A percentile compares a stretch with the other conserved stretches of the same genome.
phyloP scores from a whole-genome alignment of 352 stramenopile species.

The Pythium myriotylum region DNA sequence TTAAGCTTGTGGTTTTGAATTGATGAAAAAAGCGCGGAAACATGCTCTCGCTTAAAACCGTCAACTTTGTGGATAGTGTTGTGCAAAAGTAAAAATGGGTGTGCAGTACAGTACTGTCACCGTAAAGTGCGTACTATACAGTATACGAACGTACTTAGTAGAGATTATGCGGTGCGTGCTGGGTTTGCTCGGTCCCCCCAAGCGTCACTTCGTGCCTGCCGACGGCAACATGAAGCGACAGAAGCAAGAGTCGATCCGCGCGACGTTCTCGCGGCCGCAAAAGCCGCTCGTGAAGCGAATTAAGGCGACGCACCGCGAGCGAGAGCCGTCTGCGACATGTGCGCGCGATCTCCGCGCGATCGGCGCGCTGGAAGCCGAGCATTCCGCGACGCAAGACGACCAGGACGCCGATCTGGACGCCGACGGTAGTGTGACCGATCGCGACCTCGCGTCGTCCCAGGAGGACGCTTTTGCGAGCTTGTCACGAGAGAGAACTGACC shows the following conservation, averaged over 20 bases:
- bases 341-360: slow-evolving; percentile 10
- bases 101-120: too few relatives aligned
- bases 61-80: slow-evolving; percentile 2
- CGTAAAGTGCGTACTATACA: too few relatives aligned
- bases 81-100: too few relatives aligned
- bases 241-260: slow-evolving; percentile 31
- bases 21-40: background rate
- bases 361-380: slow-evolving; percentile 5
- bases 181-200: too few relatives aligned
- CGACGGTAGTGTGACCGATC: slow-evolving; percentile 56
- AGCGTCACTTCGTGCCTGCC: background rate
- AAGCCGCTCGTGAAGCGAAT: slow-evolving; percentile 34
- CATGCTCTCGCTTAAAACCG: slow-evolving; percentile 15
- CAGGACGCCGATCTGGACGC: slow-evolving; percentile 10
- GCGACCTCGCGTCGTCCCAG: slow-evolving; percentile 58
- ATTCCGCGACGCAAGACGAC: slow-evolving; percentile 8
- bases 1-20: background rate
- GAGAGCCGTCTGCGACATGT: background rate
- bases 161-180: too few relatives aligned
- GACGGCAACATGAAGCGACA: slow-evolving; percentile 31
- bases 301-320: slow-evolving; percentile 5
- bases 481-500: slow-evolving; percentile 17
- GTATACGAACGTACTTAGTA: too few relatives aligned
- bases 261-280: slow-evolving; percentile 33
- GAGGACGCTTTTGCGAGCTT: slow-evolving; percentile 31